Conservation (phyloP, 805 yeast species). For the Cyberlindnera nakhonratchasimensis region DNA sequence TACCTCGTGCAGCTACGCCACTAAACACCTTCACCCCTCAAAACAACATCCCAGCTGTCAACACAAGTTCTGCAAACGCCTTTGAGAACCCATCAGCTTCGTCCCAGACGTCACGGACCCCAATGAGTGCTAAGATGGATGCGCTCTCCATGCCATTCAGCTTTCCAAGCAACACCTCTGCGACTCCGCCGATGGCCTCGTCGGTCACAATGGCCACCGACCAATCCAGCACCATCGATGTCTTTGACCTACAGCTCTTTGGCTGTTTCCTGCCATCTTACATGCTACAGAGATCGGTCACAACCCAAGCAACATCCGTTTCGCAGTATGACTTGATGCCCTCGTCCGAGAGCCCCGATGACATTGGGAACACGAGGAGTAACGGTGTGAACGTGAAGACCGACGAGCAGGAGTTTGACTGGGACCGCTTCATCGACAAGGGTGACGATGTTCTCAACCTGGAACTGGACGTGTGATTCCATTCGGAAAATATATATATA, state of each 20-base stretch:
- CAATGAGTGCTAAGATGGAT: neutral
- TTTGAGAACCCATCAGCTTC: constrained; percentile 12
- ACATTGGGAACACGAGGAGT: neutral
- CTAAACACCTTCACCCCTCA: constrained; percentile 16
- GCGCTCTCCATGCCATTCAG: neutral
- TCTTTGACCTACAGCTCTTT: constrained; percentile 75
- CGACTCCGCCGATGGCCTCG: neutral
- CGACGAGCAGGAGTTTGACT: constrained; percentile 24
- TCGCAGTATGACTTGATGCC: neutral
- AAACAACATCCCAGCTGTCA: constrained; percentile 15
- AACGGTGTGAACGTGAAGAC: constrained; percentile 1
- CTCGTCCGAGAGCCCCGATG: constrained; percentile 11
- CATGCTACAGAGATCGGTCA: constrained; percentile 43
- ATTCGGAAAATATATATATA: neutral
- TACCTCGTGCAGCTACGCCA: constrained; percentile 8
- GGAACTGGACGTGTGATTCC: constrained; percentile 13
- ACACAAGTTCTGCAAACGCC: constrained; percentile 16
- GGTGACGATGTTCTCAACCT: constrained; percentile 17
- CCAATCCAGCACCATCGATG: constrained; percentile 39
- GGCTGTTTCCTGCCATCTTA: constrained; percentile 80
- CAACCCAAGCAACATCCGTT: neutral
- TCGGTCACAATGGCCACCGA: neutral
- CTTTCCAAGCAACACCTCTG: neutral
- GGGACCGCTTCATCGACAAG: constrained; percentile 28
- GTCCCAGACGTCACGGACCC: neutral